phyloP scores from a whole-genome alignment of 2,329 filamentous ascomycete genomes.

The Paraconiothyrium sp. region DNA sequence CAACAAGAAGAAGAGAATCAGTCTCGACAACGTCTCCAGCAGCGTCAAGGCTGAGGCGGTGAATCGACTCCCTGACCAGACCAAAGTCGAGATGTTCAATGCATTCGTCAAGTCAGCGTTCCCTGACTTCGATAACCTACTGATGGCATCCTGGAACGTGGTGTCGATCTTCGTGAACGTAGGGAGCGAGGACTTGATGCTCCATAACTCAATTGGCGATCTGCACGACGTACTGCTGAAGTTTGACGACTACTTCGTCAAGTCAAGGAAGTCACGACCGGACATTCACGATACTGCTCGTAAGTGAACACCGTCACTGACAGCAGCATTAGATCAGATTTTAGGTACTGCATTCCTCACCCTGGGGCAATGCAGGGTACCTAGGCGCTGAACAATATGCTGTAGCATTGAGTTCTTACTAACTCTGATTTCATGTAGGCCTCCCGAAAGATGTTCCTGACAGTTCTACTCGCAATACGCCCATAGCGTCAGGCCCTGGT shows the following conservation, averaged over 20 bases:
- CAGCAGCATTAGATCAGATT: neutral
- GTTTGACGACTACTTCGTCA: conserved; percentile 30
- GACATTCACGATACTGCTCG: neutral
- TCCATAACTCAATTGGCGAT: conserved; percentile 36
- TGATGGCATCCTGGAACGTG: conserved; percentile 45
- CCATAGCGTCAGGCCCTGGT: neutral
- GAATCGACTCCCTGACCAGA: conserved; percentile 30
- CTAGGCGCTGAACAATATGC: neutral
- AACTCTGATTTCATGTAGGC: neutral
- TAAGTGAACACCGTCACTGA: neutral
- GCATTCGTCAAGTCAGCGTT: conserved; percentile 36
- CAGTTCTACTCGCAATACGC: neutral
- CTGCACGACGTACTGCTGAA: conserved; percentile 39
- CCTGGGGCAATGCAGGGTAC: neutral
- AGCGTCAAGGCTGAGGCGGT: conserved; percentile 34
- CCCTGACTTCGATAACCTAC: conserved; percentile 42
- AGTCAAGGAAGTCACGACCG: conserved; percentile 8
- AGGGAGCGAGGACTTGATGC: conserved; percentile 37
- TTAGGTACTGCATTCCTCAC: neutral
- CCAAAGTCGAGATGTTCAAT: conserved; percentile 43
- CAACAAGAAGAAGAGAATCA: conserved; percentile 37
- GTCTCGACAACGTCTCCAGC: conserved; percentile 34
- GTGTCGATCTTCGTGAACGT: conserved; percentile 38
- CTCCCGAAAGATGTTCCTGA: neutral
- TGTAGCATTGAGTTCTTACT: neutral